Evolutionary conservation across 352 stramenopile species (phyloP).

Genomic region (Thalassiosira mediterranea): DNA sequence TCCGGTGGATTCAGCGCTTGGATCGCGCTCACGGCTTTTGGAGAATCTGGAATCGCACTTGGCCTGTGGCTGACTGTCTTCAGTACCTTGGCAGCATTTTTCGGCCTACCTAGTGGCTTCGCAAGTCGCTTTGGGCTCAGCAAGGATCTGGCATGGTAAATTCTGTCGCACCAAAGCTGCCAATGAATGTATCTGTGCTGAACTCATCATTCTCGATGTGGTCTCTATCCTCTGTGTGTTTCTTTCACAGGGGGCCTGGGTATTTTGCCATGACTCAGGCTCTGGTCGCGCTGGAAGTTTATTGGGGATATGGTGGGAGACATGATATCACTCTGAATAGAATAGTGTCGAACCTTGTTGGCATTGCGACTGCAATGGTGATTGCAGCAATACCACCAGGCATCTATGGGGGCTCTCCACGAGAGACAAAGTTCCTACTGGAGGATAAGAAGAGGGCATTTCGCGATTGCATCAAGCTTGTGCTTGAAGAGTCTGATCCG

Average conservation of each 20-base stretch:
- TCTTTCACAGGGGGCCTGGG: conserved; percentile 18
- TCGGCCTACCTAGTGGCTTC: conserved; percentile 18
- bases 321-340: conserved; percentile 26
- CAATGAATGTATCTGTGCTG: not conserved
- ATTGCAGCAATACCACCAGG: conserved; percentile 26
- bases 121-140: conserved; percentile 10
- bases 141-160: conserved; percentile 13
- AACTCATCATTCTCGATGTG: not conserved
- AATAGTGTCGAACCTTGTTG: conserved; percentile 34
- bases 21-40: conserved; percentile 11
- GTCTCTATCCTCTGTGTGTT: not conserved
- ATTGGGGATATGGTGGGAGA: conserved; percentile 8
- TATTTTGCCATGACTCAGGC: conserved; percentile 39
- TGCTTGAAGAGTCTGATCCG: not conserved
- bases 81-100: not conserved
- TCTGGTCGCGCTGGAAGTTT: conserved; percentile 21
- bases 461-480: not conserved
- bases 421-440: not conserved
- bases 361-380: conserved; percentile 19
- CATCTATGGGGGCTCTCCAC: conserved; percentile 10
- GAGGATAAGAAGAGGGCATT: conserved; percentile 3
- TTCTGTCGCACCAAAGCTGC: too few relatives aligned
- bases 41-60: conserved; percentile 15
- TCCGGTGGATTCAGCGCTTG: conserved; percentile 28
- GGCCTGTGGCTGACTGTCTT: conserved; percentile 26